These are phyloP conservation scores for Hericium rajendrae DNA, from an alignment of 768 basidiomycete genomes.

Conservation along the genomic window DNA sequence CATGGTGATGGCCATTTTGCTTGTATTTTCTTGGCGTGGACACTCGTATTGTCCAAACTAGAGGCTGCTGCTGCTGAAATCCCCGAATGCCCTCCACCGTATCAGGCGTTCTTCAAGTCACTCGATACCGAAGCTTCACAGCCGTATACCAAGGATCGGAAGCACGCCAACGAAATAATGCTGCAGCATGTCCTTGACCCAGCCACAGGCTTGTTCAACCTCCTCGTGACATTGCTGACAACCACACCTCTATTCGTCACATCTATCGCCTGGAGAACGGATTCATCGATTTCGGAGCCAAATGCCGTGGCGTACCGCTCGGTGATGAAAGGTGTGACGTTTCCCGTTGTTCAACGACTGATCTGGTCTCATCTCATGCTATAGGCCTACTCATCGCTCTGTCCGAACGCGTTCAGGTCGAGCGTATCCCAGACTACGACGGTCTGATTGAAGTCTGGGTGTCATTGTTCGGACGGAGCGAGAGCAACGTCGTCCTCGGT, in stretches of 20 bases:
- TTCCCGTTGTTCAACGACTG: neutral
- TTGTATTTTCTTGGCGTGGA: slow-evolving; percentile 74
- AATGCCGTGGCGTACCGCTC: slow-evolving; percentile 76
- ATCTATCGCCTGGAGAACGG: slow-evolving; percentile 56
- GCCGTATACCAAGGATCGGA: slow-evolving; percentile 46
- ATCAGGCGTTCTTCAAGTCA: slow-evolving; percentile 45
- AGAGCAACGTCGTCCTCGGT: slow-evolving; percentile 47
- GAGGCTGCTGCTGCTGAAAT: slow-evolving; percentile 33
- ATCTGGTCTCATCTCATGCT: neutral
- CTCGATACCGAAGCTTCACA: slow-evolving; percentile 32
- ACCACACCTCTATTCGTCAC: slow-evolving; percentile 72
- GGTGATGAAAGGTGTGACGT: slow-evolving; percentile 65
- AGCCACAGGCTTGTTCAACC: slow-evolving; percentile 49
- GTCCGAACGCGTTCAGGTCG: slow-evolving; percentile 65
- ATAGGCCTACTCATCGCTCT: slow-evolving; percentile 69
- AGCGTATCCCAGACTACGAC: slow-evolving; percentile 69
- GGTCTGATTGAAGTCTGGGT: slow-evolving; percentile 69
- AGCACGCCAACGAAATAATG: slow-evolving; percentile 50
- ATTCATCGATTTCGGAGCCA: slow-evolving; percentile 60
- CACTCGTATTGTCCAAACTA: slow-evolving; percentile 69
- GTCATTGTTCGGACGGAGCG: slow-evolving; percentile 69
- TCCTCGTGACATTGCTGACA: slow-evolving; percentile 51
- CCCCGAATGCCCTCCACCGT: slow-evolving; percentile 45
- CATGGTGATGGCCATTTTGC: slow-evolving; percentile 55
- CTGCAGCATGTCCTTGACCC: slow-evolving; percentile 44